Conservation (phyloP, 371 early-diverging fungal genomes). For the Mucor circinelloides region DNA sequence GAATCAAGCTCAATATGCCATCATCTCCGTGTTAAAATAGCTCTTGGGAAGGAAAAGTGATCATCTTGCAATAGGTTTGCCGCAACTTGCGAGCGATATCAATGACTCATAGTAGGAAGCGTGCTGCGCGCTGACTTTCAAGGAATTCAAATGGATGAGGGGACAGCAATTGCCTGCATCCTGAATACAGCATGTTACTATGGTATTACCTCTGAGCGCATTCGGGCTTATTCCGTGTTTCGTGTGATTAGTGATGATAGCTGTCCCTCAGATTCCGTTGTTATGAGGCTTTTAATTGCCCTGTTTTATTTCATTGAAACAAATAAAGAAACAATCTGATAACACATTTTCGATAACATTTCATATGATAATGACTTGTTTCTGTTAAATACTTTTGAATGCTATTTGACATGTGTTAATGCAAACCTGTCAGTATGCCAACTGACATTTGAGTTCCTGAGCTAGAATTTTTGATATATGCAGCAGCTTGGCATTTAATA, state of each 20-base stretch:
- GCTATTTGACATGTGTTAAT: background rate
- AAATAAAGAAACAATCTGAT: background rate
- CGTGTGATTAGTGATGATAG: background rate
- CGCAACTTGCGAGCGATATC: background rate
- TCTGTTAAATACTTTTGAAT: background rate
- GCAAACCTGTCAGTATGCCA: background rate
- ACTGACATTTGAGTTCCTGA: background rate
- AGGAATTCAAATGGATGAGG: background rate
- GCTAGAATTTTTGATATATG: background rate
- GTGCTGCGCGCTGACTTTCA: background rate
- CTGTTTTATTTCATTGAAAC: background rate
- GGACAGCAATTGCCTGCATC: background rate
- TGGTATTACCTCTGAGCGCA: background rate
- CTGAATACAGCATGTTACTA: background rate
- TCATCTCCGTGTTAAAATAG: background rate
- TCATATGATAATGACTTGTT: background rate
- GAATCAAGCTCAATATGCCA: background rate
- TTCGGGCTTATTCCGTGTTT: background rate
- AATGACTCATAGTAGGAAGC: background rate
- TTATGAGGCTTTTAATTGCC: background rate
- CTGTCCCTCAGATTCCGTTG: background rate
- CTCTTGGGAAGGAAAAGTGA: background rate
- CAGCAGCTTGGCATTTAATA: background rate
- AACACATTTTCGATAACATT: background rate
- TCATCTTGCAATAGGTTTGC: background rate